Percentiles rank a stretch among this genome's conserved stretches.
These are phyloP conservation scores for Candida insectorum DNA, from an alignment of 805 yeast genomes.

Conservation along the genomic window DNA sequence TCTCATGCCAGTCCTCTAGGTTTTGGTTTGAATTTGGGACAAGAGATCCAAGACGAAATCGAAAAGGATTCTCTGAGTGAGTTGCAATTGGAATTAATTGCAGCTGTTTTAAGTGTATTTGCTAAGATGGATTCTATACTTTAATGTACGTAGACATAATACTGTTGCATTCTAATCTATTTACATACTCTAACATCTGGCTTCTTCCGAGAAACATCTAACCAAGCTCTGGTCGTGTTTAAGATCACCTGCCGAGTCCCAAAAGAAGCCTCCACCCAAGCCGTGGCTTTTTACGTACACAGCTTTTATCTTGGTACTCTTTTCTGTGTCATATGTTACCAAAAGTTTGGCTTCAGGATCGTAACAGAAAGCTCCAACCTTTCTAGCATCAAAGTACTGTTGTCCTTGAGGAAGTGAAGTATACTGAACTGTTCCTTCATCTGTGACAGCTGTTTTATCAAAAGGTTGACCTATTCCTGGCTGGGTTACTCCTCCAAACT, in stretches of 20 bases:
- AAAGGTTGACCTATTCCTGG: constrained; percentile 45
- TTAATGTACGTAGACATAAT: constrained; percentile 24
- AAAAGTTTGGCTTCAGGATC: constrained; percentile 33
- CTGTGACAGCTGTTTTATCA: constrained; percentile 32
- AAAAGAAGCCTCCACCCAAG: constrained; percentile 88
- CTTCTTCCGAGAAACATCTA: no score
- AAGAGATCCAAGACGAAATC: constrained; percentile 51
- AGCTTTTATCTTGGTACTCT: constrained; percentile 56
- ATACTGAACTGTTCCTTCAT: constrained; percentile 50
- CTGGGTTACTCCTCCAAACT: constrained; percentile 18
- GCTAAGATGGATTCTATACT: constrained; percentile 88
- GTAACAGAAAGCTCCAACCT: constrained; percentile 52
- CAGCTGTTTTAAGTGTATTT: constrained; percentile 88
- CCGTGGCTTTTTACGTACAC: constrained; percentile 44
- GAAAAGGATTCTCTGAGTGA: constrained; percentile 50
- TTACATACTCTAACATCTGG: no score
- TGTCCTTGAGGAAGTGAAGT: constrained; percentile 46
- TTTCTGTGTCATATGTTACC: constrained; percentile 64
- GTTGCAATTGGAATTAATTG: constrained; percentile 79
- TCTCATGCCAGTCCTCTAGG: constrained; percentile 59
- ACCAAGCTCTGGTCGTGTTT: no score
- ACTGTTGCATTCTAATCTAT: no score
- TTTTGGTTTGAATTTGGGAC: constrained; percentile 65
- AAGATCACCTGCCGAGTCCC: constrained; percentile 93
- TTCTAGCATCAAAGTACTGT: constrained; percentile 44